Evolutionary conservation across 2,329 filamentous ascomycete species (phyloP), one percentile per base, ranked within the genome.

Genomic region (Claviceps africana): DNA sequence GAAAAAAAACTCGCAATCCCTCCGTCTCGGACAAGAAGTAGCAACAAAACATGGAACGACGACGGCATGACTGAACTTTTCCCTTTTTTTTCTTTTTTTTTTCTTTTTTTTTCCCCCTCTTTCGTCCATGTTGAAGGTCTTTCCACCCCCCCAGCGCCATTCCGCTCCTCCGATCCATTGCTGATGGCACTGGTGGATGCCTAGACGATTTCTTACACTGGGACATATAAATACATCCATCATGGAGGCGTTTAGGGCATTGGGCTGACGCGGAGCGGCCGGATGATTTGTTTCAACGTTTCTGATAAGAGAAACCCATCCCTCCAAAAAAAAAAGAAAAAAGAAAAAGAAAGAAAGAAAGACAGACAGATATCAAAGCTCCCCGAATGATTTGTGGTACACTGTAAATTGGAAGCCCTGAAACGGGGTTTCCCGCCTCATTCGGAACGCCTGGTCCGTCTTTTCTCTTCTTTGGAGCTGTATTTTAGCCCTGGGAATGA

Each of bases 11-110:
- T n/a, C 21, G 42, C 42, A 25, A 25, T 19, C 11, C 22, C 37
- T 48, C 21, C 7, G 40, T 28, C 13, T 22, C 39, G 15, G 28
- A 13, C 5, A 19, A 10, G 21, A 30, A 19, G 25, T 8, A 21
- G 25, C 48, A 45, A 30, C 40, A 39, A n/a, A 39, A 13, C 8
- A 19, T 30, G 6, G n/a, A 42, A 21, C 25, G 50, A 60, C 54
- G 58, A 62, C 53, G 56, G 51, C 55, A 61, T 57, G 58, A 62
- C 51, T 57, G 57, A 62, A 51, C 56, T 56, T 52, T 30, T 47
- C 42, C 30, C 40, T 42, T 48, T 50, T 48, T 28, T 21, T 25
- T 3, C 25, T 25, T 25, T 25, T 25, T 25, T 25, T 25, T 25
- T 25, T 25, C 5, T 25, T 25, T 25, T 25, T 25, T 5, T 25